Evolutionary conservation across 108 stramenopile species (phyloP).

Genomic region (Fragilaria radians): DNA sequence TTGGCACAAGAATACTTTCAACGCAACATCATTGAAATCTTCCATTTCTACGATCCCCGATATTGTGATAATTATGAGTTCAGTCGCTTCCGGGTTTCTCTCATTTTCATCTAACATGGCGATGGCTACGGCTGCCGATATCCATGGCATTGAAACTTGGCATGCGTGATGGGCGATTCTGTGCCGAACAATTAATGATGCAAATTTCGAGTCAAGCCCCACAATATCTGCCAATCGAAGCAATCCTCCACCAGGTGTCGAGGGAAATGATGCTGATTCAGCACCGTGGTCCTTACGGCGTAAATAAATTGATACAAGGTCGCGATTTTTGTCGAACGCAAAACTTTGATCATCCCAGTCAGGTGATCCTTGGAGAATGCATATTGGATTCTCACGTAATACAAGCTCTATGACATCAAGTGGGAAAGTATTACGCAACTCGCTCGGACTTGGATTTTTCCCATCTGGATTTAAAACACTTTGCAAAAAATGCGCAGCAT

Average conservation of each 20-base stretch:
- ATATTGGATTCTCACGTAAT: conserved; percentile 27
- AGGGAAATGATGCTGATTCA: conserved; percentile 22
- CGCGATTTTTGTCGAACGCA: conserved; percentile 22
- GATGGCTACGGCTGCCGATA: conserved; percentile 49
- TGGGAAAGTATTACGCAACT: conserved; percentile 25
- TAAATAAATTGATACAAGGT: background rate
- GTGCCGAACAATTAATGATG: conserved; percentile 37
- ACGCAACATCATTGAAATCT: conserved; percentile 12
- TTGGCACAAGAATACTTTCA: conserved; percentile 29
- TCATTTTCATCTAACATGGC: conserved; percentile 47
- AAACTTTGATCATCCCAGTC: conserved; percentile 46
- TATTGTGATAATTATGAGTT: conserved; percentile 11
- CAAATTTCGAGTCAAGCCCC: conserved; percentile 22
- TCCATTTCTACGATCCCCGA: conserved; percentile 17
- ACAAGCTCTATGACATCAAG: conserved; percentile 37
- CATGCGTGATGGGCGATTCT: conserved; percentile 41
- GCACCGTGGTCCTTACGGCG: background rate
- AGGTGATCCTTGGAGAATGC: conserved; percentile 40
- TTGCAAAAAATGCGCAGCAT: conserved; percentile 49
- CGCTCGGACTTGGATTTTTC: conserved; percentile 8
- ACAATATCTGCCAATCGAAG: conserved; percentile 56
- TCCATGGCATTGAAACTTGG: conserved; percentile 31
- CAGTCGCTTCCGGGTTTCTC: conserved; percentile 9
- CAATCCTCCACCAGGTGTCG: conserved; percentile 50
- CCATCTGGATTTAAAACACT: conserved; percentile 20